phyloP scores from a whole-genome alignment of 1,284 basidiomycete species.

The Gyrodon tennesseensis region DNA sequence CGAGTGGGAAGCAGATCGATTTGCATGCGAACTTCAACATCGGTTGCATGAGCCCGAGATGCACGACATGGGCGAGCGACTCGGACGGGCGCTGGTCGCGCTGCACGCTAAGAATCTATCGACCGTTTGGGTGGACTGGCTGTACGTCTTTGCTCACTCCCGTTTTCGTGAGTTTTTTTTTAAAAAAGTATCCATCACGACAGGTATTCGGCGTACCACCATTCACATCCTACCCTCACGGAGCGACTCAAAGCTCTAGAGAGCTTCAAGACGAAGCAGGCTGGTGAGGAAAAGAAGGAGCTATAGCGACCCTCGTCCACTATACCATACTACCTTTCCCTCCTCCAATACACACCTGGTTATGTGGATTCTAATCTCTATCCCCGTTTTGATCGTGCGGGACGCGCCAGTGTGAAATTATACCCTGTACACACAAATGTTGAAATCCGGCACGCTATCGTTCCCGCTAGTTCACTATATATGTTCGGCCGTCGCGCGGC shows the following conservation, averaged over 20 bases:
- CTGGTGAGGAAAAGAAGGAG: slow-evolving; percentile 39
- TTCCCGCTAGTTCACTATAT: background rate
- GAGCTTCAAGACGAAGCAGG: slow-evolving; percentile 48
- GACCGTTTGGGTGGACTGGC: slow-evolving; percentile 88
- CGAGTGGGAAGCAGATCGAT: slow-evolving; percentile 89
- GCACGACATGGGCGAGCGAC: slow-evolving; percentile 75
- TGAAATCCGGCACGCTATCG: background rate
- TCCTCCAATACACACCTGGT: background rate
- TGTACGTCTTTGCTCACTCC: slow-evolving; percentile 53
- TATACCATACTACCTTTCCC: too few species aligned
- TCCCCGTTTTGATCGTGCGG: background rate
- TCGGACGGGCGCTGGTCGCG: slow-evolving; percentile 75
- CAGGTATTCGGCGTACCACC: slow-evolving; percentile 88
- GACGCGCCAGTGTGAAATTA: background rate
- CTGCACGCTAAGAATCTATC: slow-evolving; percentile 90
- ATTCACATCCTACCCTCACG: slow-evolving; percentile 88
- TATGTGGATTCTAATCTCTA: background rate
- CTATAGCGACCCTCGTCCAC: slow-evolving; percentile 13
- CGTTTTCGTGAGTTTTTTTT: background rate
- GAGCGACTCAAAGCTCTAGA: slow-evolving; percentile 84
- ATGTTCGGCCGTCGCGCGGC: too few species aligned
- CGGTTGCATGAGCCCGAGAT: slow-evolving; percentile 53
- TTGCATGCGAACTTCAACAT: slow-evolving; percentile 68
- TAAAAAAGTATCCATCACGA: background rate
- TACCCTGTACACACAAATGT: background rate